phyloP scores from a whole-genome alignment of 1,139 yeast species.

The Yamadazyma friedrichii region DNA sequence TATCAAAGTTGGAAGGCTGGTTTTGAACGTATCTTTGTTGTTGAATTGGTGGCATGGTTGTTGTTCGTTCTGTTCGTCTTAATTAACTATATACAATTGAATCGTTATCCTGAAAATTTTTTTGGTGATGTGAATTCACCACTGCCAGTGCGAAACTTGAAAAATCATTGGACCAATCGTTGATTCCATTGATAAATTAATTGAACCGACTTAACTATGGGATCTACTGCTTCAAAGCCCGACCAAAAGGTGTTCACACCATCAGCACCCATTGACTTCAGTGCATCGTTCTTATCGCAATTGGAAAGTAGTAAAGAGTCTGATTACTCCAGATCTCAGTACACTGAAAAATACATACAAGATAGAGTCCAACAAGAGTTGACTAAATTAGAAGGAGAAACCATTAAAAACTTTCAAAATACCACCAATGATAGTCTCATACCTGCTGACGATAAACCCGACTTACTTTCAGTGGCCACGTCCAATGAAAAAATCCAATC shows the following conservation, averaged over 20 bases:
- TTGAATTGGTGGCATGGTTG: slow-evolving; percentile 78
- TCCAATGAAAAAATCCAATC: slow-evolving; percentile 40
- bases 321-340: slow-evolving; percentile 78
- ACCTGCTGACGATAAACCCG: slow-evolving; percentile 29
- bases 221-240: slow-evolving; percentile 56
- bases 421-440: slow-evolving; percentile 46
- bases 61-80: not conserved
- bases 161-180: not conserved
- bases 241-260: slow-evolving; percentile 70
- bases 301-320: slow-evolving; percentile 75
- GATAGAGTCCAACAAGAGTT: slow-evolving; percentile 71
- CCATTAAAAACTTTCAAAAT: slow-evolving; percentile 54
- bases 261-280: slow-evolving; percentile 71
- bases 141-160: not conserved
- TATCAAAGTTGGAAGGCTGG: slow-evolving; percentile 88
- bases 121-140: not conserved
- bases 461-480: slow-evolving; percentile 27
- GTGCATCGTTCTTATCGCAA: slow-evolving; percentile 65
- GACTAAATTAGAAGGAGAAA: slow-evolving; percentile 57
- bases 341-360: slow-evolving; percentile 74
- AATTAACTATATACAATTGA: slow-evolving; percentile 3
- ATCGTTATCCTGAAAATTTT: slow-evolving; percentile 1
- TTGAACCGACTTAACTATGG: slow-evolving; percentile 33
- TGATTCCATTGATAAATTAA: not conserved
- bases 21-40: slow-evolving; percentile 70